Evolutionary conservation across 768 basidiomycete genomes (phyloP).

Genomic region (Lepiota brunneoincarnata): DNA sequence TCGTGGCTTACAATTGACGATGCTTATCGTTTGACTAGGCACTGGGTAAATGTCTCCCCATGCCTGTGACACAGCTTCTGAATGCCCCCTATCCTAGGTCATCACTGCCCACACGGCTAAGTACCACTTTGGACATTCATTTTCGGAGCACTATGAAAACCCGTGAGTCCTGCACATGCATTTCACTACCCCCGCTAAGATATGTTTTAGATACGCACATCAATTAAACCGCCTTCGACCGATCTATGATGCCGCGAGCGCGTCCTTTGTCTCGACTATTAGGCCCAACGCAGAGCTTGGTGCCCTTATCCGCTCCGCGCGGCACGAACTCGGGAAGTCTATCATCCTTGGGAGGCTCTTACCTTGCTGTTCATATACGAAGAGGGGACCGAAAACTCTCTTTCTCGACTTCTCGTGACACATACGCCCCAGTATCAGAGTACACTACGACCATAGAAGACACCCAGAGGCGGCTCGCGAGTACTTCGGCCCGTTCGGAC

Average conservation of each 20-base stretch:
- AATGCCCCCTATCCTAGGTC: conserved; percentile 33
- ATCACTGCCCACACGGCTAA: conserved; percentile 63
- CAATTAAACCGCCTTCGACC: conserved; percentile 54
- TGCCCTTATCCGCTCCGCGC: conserved; percentile 46
- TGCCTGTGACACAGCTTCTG: not conserved
- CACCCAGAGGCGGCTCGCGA: conserved; percentile 37
- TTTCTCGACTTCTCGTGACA: conserved; percentile 41
- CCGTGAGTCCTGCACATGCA: conserved; percentile 37
- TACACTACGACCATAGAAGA: conserved; percentile 42
- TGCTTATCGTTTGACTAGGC: conserved; percentile 34
- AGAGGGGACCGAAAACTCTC: conserved; percentile 53
- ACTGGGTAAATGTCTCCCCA: conserved; percentile 48
- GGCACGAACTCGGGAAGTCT: conserved; percentile 36
- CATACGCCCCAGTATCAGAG: conserved; percentile 42
- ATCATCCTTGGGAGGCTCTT: conserved; percentile 23
- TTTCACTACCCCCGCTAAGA: not conserved
- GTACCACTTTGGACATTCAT: conserved; percentile 59
- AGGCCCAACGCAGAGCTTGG: conserved; percentile 45
- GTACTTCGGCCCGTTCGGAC: conserved; percentile 23
- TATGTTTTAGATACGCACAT: conserved; percentile 45
- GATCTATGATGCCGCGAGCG: conserved; percentile 43
- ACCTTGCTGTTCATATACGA: conserved; percentile 61
- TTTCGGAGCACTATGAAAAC: conserved; percentile 58
- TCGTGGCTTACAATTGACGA: conserved; percentile 1
- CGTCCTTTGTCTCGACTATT: conserved; percentile 52